Percentiles rank a stretch among this genome's conserved stretches.
Evolutionary conservation across 2,329 filamentous ascomycete genomes (phyloP).

Genomic region (Colletotrichum spinosum): DNA sequence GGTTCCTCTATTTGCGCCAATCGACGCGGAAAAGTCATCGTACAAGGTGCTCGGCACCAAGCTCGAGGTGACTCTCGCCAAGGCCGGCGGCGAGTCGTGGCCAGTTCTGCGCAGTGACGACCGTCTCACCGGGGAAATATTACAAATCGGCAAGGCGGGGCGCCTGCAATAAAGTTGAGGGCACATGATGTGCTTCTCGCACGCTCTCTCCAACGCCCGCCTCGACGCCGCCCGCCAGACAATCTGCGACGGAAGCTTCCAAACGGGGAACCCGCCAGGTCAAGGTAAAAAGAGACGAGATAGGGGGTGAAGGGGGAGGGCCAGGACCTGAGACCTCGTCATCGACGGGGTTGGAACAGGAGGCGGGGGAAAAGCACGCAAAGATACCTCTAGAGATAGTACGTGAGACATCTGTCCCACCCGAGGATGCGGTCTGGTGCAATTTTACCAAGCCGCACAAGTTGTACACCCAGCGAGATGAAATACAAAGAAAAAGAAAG

Average conservation of each 20-base stretch:
- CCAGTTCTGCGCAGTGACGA: constrained; percentile 87
- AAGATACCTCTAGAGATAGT: constrained; percentile 32
- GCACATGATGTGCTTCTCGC: constrained; percentile 8
- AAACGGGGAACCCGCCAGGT: not conserved
- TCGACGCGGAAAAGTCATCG: constrained; percentile 79
- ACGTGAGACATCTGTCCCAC: constrained; percentile 29
- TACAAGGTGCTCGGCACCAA: constrained; percentile 91
- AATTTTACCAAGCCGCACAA: not conserved
- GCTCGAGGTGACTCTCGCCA: constrained; percentile 80
- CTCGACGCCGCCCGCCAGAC: too few species aligned
- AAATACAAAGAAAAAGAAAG: too few species aligned
- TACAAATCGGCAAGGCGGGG: constrained; percentile 88
- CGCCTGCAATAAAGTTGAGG: constrained; percentile 44
- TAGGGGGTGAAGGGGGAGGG: constrained; percentile 3
- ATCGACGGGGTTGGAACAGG: constrained; percentile 1
- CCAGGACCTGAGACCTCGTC: constrained; percentile 9
- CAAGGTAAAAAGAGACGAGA: constrained; percentile 1
- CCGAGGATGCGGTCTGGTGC: constrained; percentile 20
- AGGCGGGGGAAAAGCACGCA: constrained; percentile 14
- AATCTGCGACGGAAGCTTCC: constrained; percentile 4
- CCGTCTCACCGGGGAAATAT: constrained; percentile 76
- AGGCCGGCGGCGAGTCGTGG: constrained; percentile 83
- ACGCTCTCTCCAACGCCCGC: too few species aligned
- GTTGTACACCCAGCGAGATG: too few species aligned
- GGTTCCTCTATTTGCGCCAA: constrained; percentile 80